These are phyloP conservation scores for Didymella lethalis DNA, from an alignment of 2,329 filamentous ascomycete species.

Conservation along the genomic window DNA sequence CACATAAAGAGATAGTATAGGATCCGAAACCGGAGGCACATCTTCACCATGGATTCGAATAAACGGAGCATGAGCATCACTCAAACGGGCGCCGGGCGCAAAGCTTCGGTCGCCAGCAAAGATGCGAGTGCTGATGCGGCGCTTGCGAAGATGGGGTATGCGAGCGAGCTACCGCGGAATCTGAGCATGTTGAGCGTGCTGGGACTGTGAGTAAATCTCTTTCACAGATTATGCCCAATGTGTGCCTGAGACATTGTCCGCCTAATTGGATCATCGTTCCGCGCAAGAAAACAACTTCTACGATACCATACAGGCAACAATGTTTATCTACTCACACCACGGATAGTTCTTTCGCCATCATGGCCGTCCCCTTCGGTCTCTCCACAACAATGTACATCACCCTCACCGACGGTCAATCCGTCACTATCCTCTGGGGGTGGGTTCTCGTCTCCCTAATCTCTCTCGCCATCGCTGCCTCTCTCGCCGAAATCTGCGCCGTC, in stretches of 20 bases:
- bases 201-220: constrained; percentile 58
- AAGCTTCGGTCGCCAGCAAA: constrained; percentile 26
- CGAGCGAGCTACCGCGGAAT: constrained; percentile 70
- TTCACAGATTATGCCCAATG: not conserved
- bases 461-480: constrained; percentile 71
- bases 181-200: constrained; percentile 74
- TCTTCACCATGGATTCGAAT: constrained; percentile 6
- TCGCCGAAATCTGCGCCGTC: constrained; percentile 77
- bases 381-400: constrained; percentile 74
- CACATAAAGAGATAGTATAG: not conserved
- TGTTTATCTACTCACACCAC: too few relatives aligned
- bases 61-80: constrained; percentile 18
- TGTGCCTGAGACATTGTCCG: not conserved
- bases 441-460: constrained; percentile 71
- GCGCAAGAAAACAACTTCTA: not conserved
- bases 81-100: constrained; percentile 18
- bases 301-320: too few relatives aligned
- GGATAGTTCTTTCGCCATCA: constrained; percentile 72
- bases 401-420: constrained; percentile 71
- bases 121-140: constrained; percentile 64
- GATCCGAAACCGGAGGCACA: not conserved
- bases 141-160: constrained; percentile 72
- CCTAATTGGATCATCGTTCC: not conserved
- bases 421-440: constrained; percentile 77
- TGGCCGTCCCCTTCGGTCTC: constrained; percentile 74